Percentiles rank a stretch among this genome's conserved stretches.
Evolutionary conservation across 2,329 filamentous ascomycete species (phyloP).

Genomic region (Geoglossum cookeanum): DNA sequence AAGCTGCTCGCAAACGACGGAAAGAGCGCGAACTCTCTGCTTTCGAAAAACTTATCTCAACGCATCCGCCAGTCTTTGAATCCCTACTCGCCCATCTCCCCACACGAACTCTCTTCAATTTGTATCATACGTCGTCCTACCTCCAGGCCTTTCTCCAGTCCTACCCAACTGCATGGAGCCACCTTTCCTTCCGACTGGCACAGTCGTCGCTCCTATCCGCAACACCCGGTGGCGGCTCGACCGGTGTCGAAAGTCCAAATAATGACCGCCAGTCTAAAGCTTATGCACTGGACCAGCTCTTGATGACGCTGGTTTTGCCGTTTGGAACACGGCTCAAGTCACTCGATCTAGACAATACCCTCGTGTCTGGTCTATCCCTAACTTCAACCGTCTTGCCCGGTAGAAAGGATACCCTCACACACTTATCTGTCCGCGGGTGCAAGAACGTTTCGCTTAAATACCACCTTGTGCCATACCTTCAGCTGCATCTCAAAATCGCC

Average conservation of each 20-base stretch:
- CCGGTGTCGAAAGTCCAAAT: conserved; percentile 22
- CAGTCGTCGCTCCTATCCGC: conserved; percentile 16
- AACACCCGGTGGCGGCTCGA: conserved; percentile 18
- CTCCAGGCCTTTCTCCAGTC: conserved; percentile 32
- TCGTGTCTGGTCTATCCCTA: conserved; percentile 37
- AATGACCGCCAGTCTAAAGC: conserved; percentile 30
- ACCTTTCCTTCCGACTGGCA: conserved; percentile 35
- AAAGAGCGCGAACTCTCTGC: background rate
- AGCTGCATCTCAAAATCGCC: background rate
- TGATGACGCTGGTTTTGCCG: conserved; percentile 35
- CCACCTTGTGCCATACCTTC: conserved; percentile 37
- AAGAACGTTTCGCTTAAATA: conserved; percentile 47
- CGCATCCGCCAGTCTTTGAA: conserved; percentile 37
- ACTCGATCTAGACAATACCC: conserved; percentile 41
- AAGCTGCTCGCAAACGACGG: background rate
- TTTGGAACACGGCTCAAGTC: conserved; percentile 36
- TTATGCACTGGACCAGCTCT: conserved; percentile 37
- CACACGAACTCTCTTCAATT: conserved; percentile 34
- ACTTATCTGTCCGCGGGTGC: conserved; percentile 41
- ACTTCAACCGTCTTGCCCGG: conserved; percentile 34
- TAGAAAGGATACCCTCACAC: conserved; percentile 34
- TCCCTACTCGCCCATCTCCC: conserved; percentile 37
- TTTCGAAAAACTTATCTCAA: conserved; percentile 36
- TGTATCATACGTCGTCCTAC: conserved; percentile 37
- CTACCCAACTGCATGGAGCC: conserved; percentile 42